These are phyloP conservation scores for Calonectria leucothoes DNA, from an alignment of 2,329 filamentous ascomycete species.

Conservation along the genomic window DNA sequence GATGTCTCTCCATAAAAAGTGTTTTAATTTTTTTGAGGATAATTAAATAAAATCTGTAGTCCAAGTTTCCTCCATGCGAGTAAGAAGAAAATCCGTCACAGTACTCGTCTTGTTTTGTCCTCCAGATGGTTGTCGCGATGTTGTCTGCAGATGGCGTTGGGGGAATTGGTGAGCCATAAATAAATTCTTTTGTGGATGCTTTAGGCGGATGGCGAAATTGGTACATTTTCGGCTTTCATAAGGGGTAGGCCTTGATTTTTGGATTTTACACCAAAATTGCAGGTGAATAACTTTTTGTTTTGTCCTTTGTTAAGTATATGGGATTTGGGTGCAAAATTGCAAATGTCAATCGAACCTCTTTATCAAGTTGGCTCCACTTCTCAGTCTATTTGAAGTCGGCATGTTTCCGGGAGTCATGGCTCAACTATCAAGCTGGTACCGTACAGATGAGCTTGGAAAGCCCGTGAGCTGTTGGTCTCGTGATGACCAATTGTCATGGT, in stretches of 20 bases:
- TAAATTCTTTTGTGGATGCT: no score
- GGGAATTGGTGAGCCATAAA: no score
- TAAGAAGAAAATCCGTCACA: no score
- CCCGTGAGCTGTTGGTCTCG: neutral
- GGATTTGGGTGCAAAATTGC: slow-evolving; percentile 21
- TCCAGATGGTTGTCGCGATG: no score
- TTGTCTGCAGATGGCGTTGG: no score
- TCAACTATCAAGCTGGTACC: slow-evolving; percentile 54
- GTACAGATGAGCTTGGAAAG: neutral
- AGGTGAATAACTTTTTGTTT: neutral
- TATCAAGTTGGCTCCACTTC: neutral
- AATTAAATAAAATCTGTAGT: no score
- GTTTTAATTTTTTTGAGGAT: no score
- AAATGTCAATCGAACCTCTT: rapidly evolving
- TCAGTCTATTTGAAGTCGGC: slow-evolving; percentile 6
- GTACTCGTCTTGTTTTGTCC: no score
- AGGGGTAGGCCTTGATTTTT: neutral
- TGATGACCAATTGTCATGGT: no score
- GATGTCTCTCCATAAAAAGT: no score
- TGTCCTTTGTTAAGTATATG: neutral
- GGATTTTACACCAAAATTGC: neutral
- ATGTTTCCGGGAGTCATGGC: slow-evolving; percentile 53
- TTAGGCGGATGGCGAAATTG: neutral
- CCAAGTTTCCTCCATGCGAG: no score
- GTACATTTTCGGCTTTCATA: neutral